Evolutionary conservation across 2,329 filamentous ascomycete species (phyloP).

Genomic region (Cordyceps sp.): DNA sequence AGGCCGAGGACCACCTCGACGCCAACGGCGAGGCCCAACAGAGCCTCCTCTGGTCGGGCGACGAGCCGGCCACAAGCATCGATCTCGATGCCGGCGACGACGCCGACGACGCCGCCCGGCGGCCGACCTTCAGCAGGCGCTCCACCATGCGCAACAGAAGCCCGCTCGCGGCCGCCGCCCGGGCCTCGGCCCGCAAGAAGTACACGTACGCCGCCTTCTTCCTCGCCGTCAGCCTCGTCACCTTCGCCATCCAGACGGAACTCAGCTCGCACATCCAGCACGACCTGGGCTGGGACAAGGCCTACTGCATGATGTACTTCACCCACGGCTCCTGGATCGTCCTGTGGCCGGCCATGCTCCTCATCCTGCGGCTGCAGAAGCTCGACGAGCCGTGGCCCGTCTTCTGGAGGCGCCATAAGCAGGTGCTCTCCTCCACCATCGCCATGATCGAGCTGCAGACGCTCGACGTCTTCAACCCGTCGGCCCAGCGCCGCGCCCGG

Average conservation of each 20-base stretch:
- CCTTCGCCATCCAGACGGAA: slow-evolving; percentile 90
- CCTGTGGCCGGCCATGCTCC: slow-evolving; percentile 73
- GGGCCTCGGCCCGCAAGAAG: slow-evolving; percentile 47
- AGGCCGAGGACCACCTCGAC: slow-evolving; percentile 4
- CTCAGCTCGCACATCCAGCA: slow-evolving; percentile 91
- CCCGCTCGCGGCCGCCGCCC: slow-evolving; percentile 32
- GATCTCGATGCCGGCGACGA: slow-evolving; percentile 7
- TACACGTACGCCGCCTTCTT: slow-evolving; percentile 82
- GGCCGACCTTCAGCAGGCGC: slow-evolving; percentile 19
- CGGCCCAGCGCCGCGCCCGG: slow-evolving; percentile 17
- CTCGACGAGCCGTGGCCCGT: slow-evolving; percentile 61
- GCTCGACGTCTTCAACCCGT: slow-evolving; percentile 41
- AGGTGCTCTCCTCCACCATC: slow-evolving; percentile 33
- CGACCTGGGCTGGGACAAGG: slow-evolving; percentile 85
- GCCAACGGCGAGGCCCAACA: slow-evolving; percentile 10
- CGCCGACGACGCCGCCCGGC: slow-evolving; percentile 7
- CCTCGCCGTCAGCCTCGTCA: slow-evolving; percentile 63
- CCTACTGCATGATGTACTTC: slow-evolving; percentile 98
- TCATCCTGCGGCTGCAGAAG: slow-evolving; percentile 66
- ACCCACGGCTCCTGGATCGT: slow-evolving; percentile 90
- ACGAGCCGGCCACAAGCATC: slow-evolving; percentile 1
- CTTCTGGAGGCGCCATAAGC: slow-evolving; percentile 59
- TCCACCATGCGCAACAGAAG: slow-evolving; percentile 65
- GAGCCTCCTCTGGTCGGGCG: slow-evolving; percentile 3
- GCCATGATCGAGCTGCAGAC: slow-evolving; percentile 77